Evolutionary conservation across 805 yeast species (phyloP).

Genomic region (Kluyveromyces nonfermentans): DNA sequence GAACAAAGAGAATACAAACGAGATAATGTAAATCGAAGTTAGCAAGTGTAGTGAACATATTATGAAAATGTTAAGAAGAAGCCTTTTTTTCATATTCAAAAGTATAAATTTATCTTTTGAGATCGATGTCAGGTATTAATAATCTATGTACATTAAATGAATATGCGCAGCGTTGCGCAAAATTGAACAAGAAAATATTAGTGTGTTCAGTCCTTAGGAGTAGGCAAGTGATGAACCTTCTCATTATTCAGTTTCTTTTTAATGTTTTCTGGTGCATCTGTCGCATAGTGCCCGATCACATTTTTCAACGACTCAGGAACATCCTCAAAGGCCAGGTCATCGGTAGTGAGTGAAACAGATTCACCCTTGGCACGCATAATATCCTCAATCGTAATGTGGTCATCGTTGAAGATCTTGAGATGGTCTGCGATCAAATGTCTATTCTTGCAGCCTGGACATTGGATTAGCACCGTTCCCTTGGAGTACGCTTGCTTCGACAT

Average conservation of each 20-base stretch:
- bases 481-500: constrained; percentile 89
- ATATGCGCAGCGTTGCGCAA: neutral
- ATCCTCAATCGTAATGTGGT: constrained; percentile 64
- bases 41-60: too few species aligned
- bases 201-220: neutral
- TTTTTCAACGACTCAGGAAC: constrained; percentile 25
- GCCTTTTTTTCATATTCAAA: too few species aligned
- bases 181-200: neutral
- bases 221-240: constrained; percentile 12
- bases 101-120: too few species aligned
- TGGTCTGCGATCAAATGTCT: constrained; percentile 91
- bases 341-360: constrained; percentile 49
- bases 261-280: constrained; percentile 48
- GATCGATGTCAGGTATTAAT: too few species aligned
- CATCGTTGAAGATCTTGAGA: constrained; percentile 72
- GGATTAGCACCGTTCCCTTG: constrained; percentile 75
- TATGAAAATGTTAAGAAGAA: too few species aligned
- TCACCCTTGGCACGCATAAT: constrained; percentile 71
- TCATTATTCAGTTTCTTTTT: constrained; percentile 15
- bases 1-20: too few species aligned
- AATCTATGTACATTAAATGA: neutral
- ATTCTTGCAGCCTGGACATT: constrained; percentile 84
- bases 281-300: constrained; percentile 55
- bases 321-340: constrained; percentile 50
- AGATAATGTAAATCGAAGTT: too few species aligned